A percentile compares a stretch with the other conserved stretches of the same genome.
Evolutionary conservation across 2,329 filamentous ascomycete species (phyloP).

Genomic region (Neoscytalidium dimidiatum): DNA sequence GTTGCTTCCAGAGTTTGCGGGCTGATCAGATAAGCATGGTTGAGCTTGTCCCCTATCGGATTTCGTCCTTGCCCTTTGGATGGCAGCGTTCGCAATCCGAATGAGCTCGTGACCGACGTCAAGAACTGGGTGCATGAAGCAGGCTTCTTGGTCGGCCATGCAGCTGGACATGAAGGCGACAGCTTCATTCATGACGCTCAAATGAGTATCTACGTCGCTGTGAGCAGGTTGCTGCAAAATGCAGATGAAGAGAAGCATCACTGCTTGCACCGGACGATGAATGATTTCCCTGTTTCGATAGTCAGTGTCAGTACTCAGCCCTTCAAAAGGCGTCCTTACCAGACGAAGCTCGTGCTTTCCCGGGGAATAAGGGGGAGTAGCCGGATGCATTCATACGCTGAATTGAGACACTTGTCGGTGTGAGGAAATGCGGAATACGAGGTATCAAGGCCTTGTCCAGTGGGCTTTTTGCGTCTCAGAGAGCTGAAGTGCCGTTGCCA

Average conservation of each 20-base stretch:
- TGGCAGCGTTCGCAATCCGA: not conserved
- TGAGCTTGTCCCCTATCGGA: not conserved
- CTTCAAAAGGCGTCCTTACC: not conserved
- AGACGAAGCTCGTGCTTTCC: not conserved
- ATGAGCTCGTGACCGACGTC: not conserved
- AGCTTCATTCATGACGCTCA: not conserved
- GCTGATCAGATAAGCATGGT: not conserved
- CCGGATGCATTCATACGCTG: not conserved
- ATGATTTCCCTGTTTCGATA: not conserved
- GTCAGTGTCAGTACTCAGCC: not conserved
- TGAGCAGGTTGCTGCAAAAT: not conserved
- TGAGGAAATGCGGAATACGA: not conserved
- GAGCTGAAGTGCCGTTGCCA: conserved; percentile 5
- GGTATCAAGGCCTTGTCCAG: not conserved
- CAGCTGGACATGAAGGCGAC: not conserved
- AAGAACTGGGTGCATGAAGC: not conserved
- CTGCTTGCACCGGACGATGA: not conserved
- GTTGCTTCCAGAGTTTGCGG: too few species aligned
- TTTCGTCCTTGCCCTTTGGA: not conserved
- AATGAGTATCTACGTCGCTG: not conserved
- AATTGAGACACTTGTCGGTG: not conserved
- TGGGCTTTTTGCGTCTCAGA: not conserved
- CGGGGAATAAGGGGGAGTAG: not conserved
- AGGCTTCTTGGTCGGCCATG: not conserved
- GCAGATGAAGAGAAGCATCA: conserved; percentile 8